Conservation (phyloP, 2,329 filamentous ascomycete species). For the Ilyonectria mors-panacis region DNA sequence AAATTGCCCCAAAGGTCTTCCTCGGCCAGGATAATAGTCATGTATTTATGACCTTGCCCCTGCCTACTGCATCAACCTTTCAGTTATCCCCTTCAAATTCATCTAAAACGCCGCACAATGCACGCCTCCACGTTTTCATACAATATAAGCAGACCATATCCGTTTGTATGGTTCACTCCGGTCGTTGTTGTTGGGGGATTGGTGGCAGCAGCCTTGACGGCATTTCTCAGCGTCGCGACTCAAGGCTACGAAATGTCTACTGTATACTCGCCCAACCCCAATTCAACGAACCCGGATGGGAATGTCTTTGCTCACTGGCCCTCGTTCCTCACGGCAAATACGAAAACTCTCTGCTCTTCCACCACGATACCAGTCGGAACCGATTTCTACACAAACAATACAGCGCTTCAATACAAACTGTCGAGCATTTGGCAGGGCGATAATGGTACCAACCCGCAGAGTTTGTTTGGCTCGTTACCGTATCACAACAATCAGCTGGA, state of each 20-base stretch:
- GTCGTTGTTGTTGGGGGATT: background rate
- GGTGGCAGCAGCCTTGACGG: background rate
- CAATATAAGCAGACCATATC: conserved; percentile 6
- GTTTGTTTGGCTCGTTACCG: background rate
- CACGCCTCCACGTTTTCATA: conserved; percentile 10
- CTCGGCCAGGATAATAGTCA: no score
- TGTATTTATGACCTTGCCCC: no score
- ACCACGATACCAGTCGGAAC: background rate
- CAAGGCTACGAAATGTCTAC: conserved; percentile 5
- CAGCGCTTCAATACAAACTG: conserved; percentile 13
- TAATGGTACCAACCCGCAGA: background rate
- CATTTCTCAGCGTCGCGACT: conserved; percentile 9
- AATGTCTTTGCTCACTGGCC: background rate
- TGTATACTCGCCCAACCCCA: conserved; percentile 2
- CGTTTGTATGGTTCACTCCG: conserved; percentile 17
- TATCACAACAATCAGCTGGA: conserved; percentile 12
- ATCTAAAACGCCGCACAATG: background rate
- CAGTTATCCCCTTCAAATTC: no score
- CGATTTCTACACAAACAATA: conserved; percentile 22
- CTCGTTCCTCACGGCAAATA: conserved; percentile 3
- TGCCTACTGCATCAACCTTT: no score
- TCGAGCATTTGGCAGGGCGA: background rate
- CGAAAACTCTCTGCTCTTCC: background rate
- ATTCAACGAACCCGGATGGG: background rate
- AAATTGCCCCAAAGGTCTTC: no score